These are phyloP conservation scores for Dothistroma pini DNA, from an alignment of 2,329 filamentous ascomycete genomes.

Conservation along the genomic window DNA sequence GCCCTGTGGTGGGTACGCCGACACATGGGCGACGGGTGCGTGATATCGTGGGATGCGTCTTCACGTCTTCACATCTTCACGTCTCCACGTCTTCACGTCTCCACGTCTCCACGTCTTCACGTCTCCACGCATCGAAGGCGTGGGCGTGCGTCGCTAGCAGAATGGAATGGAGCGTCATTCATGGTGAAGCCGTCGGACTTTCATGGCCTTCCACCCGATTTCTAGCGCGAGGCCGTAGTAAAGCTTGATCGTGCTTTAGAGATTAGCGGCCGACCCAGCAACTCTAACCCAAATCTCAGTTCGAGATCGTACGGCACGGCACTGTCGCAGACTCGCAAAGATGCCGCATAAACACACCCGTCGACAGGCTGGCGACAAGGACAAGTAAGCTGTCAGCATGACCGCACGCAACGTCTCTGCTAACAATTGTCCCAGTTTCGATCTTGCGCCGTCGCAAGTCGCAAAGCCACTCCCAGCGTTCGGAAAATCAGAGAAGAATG, in stretches of 20 bases:
- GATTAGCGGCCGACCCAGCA: background rate
- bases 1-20: background rate
- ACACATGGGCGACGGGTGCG: background rate
- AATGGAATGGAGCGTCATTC: no score
- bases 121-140: no score
- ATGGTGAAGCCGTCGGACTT: background rate
- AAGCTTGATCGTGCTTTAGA: background rate
- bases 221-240: background rate
- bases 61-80: no score
- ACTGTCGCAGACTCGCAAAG: conserved; percentile 2
- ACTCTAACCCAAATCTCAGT: background rate
- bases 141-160: no score
- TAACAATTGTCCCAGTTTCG: conserved; percentile 41
- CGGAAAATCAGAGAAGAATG: conserved; percentile 39
- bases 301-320: background rate
- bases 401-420: conserved; percentile 24
- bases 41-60: background rate
- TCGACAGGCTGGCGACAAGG: conserved; percentile 33
- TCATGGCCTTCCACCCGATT: background rate
- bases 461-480: conserved; percentile 58
- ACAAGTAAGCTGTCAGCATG: conserved; percentile 30
- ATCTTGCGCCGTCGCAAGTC: conserved; percentile 59
- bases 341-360: conserved; percentile 36
- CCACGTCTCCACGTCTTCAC: no score
- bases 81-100: no score